These are phyloP conservation scores for Ogataea paradorogensis DNA, from an alignment of 805 yeast genomes.

Conservation along the genomic window DNA sequence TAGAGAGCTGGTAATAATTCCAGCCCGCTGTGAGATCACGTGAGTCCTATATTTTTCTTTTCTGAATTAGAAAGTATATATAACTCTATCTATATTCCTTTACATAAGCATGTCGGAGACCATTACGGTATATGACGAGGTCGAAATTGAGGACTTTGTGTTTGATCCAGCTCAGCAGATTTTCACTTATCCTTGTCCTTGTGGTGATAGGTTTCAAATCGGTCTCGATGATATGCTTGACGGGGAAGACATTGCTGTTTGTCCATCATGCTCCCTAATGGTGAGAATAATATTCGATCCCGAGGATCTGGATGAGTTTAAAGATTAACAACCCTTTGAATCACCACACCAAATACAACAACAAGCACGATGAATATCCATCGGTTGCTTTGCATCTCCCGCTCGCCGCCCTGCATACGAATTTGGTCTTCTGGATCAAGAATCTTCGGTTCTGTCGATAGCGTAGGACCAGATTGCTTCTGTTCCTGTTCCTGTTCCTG, in stretches of 20 bases:
- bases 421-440: conserved; percentile 25
- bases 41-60: too few relatives aligned
- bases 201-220: conserved; percentile 93
- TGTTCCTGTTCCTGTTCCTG: conserved; percentile 1
- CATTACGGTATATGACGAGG: conserved; percentile 74
- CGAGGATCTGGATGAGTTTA: conserved; percentile 49
- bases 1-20: neutral
- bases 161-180: conserved; percentile 79
- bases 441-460: conserved; percentile 15
- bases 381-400: conserved; percentile 65
- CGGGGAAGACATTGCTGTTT: conserved; percentile 92
- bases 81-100: neutral
- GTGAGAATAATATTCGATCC: conserved; percentile 85
- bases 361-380: conserved; percentile 16
- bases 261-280: conserved; percentile 95
- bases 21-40: conserved; percentile 4
- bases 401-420: conserved; percentile 9
- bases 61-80: neutral
- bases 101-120: conserved; percentile 40
- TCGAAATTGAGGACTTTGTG: conserved; percentile 95
- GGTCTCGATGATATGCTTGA: conserved; percentile 79
- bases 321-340: conserved; percentile 22
- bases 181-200: conserved; percentile 95
- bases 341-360: conserved; percentile 16
- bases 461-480: conserved; percentile 14